These are phyloP conservation scores for Phytopythium chamaehyphon DNA, from an alignment of 352 stramenopile genomes.

Conservation along the genomic window DNA sequence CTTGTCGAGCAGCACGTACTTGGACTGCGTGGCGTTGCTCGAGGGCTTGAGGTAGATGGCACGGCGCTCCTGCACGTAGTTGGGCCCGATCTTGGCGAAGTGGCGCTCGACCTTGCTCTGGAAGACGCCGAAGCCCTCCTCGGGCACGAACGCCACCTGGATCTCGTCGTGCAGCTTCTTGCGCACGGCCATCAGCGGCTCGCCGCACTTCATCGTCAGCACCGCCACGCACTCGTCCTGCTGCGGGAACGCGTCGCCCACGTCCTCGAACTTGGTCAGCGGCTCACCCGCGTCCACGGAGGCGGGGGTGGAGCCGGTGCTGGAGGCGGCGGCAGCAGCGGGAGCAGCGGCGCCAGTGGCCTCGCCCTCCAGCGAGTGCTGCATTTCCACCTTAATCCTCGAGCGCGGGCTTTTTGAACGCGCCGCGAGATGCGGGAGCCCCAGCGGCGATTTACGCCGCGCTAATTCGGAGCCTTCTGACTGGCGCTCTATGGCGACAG, in stretches of 20 bases:
- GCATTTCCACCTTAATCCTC: background rate
- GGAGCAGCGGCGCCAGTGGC: slow-evolving; percentile 7
- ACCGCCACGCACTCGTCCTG: slow-evolving; percentile 59
- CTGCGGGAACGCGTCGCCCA: slow-evolving; percentile 43
- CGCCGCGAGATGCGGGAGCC: background rate
- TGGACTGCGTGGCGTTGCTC: slow-evolving; percentile 74
- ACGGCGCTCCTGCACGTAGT: slow-evolving; percentile 59
- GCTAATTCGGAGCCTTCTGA: no score
- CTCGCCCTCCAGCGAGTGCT: background rate
- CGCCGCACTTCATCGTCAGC: slow-evolving; percentile 77
- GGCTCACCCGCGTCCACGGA: slow-evolving; percentile 19
- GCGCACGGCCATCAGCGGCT: slow-evolving; percentile 66
- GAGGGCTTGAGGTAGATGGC: slow-evolving; percentile 75
- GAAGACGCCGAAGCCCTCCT: slow-evolving; percentile 73
- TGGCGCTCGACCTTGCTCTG: slow-evolving; percentile 75
- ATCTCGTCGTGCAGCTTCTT: slow-evolving; percentile 83
- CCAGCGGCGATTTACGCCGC: slow-evolving; percentile 4
- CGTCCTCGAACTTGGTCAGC: slow-evolving; percentile 33
- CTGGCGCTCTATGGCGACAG: no score
- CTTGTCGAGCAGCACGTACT: slow-evolving; percentile 68
- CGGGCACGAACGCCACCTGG: slow-evolving; percentile 54
- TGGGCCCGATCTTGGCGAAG: slow-evolving; percentile 51
- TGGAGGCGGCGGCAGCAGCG: no score
- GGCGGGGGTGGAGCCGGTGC: slow-evolving; percentile 11
- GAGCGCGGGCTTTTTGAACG: background rate